A percentile compares a stretch with the other conserved stretches of the same genome.
phyloP scores from a whole-genome alignment of 192 early-diverging fungal genomes.

The Entomortierella chlamydospora region DNA sequence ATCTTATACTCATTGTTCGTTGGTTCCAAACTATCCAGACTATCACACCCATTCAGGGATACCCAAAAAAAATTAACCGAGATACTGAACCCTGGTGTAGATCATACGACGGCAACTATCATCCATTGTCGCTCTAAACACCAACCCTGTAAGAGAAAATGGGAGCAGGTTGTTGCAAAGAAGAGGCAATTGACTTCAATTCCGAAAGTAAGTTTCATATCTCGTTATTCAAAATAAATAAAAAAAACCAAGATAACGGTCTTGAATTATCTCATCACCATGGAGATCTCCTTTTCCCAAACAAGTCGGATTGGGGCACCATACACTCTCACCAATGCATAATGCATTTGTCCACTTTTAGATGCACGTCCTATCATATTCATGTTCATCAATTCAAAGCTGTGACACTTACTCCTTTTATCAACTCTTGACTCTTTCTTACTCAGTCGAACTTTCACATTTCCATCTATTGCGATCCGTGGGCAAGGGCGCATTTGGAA shows the following conservation, averaged over 20 bases:
- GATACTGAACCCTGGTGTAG: neutral
- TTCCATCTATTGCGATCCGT: constrained; percentile 92
- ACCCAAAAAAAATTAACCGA: neutral
- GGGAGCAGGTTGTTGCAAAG: constrained; percentile 64
- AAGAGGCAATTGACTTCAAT: constrained; percentile 77
- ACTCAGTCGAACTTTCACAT: constrained; percentile 82
- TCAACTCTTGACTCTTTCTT: neutral
- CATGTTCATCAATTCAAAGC: neutral
- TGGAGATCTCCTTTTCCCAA: too few relatives aligned
- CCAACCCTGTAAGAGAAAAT: constrained; percentile 20
- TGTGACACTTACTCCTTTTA: neutral
- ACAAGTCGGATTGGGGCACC: too few relatives aligned
- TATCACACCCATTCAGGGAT: neutral
- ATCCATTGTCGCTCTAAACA: neutral
- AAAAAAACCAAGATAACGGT: neutral
- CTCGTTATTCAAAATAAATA: neutral
- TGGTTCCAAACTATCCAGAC: neutral
- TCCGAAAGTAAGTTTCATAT: constrained; percentile 69
- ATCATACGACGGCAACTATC: neutral
- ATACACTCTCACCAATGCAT: too few relatives aligned
- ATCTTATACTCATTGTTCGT: neutral
- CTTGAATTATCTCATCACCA: neutral
- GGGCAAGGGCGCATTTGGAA: constrained; percentile 97
- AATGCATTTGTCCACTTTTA: too few relatives aligned
- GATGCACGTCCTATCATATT: too few relatives aligned